These are phyloP conservation scores for Anethum foeniculum DNA, from an alignment of 140 eudicot genomes.

Conservation along the genomic window DNA sequence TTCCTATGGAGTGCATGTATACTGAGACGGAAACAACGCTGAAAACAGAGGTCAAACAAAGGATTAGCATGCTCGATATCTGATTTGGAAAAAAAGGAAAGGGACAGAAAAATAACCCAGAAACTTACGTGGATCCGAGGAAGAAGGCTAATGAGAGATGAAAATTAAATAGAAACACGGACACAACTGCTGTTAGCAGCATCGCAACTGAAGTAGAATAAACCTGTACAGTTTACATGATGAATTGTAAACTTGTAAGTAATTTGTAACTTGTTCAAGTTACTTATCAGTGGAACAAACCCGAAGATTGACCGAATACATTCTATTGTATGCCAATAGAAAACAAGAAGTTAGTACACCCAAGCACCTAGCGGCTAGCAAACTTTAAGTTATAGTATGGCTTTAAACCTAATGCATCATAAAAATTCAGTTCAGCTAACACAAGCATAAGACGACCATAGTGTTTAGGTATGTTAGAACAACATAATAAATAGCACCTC, in stretches of 20 bases:
- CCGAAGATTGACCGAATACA: background rate
- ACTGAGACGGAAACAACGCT: conserved; percentile 14
- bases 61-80: background rate
- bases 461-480: background rate
- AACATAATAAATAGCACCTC: background rate
- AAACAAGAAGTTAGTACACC: background rate
- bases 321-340: background rate
- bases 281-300: background rate
- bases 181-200: conserved; percentile 14
- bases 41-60: conserved; percentile 4
- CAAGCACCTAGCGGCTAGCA: background rate
- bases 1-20: conserved; percentile 15
- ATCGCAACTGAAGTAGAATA: conserved; percentile 13
- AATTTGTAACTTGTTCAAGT: background rate
- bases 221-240: background rate
- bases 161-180: conserved; percentile 11
- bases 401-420: background rate
- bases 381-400: background rate
- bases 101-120: background rate
- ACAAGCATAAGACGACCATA: background rate
- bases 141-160: conserved; percentile 13
- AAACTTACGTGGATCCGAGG: conserved; percentile 14
- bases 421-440: background rate
- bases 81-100: background rate
- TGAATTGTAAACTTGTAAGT: background rate